Conservation (phyloP, 1,284 basidiomycete species). For the Xerocomus nothofagi region DNA sequence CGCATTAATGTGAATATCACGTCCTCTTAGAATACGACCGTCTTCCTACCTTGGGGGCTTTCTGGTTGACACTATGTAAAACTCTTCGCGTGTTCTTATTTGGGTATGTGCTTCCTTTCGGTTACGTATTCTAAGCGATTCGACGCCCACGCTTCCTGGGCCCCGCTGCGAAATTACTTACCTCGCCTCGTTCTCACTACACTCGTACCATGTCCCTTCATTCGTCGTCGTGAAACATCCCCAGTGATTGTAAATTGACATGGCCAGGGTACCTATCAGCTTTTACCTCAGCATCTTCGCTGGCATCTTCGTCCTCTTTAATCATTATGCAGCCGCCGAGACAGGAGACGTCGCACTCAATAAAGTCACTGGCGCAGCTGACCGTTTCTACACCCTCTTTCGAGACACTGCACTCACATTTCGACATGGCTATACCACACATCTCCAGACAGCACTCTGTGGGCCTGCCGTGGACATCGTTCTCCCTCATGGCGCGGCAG, state of each 20-base stretch:
- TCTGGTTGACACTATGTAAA: too few species aligned
- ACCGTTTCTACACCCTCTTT: slow-evolving; percentile 21
- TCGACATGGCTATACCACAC: slow-evolving; percentile 4
- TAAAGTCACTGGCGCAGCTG: slow-evolving; percentile 23
- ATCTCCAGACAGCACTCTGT: slow-evolving; percentile 5
- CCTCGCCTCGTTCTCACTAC: background rate
- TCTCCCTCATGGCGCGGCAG: background rate
- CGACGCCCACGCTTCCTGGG: too few species aligned
- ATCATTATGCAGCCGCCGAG: slow-evolving; percentile 19
- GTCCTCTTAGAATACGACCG: too few species aligned
- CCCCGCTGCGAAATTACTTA: background rate
- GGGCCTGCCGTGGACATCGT: background rate
- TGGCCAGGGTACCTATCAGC: slow-evolving; percentile 19
- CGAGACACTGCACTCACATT: slow-evolving; percentile 4
- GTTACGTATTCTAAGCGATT: too few species aligned
- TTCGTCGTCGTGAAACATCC: background rate
- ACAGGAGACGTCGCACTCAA: slow-evolving; percentile 25
- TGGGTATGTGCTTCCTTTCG: too few species aligned
- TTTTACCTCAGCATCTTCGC: slow-evolving; percentile 25
- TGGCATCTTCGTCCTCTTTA: slow-evolving; percentile 22
- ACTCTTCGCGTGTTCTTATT: too few species aligned
- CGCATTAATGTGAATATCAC: too few species aligned
- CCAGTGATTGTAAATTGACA: background rate
- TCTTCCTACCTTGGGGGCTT: too few species aligned
- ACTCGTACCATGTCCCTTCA: background rate